Conservation (phyloP, 495 filamentous ascomycete genomes). For the Daldinia childiae region DNA sequence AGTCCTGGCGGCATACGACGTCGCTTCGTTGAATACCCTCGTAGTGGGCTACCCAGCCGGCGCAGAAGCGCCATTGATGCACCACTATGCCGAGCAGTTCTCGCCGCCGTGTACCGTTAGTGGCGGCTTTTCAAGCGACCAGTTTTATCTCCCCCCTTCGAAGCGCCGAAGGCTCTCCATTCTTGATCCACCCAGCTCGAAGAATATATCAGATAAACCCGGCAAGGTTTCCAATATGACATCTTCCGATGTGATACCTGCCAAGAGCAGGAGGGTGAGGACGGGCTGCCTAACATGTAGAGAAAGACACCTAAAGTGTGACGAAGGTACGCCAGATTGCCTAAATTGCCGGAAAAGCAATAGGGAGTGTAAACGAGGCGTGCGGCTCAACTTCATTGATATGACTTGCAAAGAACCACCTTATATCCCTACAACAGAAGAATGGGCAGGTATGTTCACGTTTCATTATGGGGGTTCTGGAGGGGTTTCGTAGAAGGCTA, state of each 20-base stretch:
- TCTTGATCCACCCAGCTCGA: slow-evolving; percentile 2
- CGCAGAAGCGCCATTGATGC: slow-evolving; percentile 40
- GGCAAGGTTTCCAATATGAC: slow-evolving; percentile 42
- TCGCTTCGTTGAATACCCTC: slow-evolving; percentile 40
- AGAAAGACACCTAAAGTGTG: slow-evolving; percentile 73
- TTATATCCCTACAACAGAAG: slow-evolving; percentile 65
- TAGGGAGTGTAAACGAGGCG: slow-evolving; percentile 83
- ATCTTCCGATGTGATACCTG: slow-evolving; percentile 45
- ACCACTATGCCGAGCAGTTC: slow-evolving; percentile 47
- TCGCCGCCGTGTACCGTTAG: slow-evolving; percentile 48
- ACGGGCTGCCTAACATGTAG: slow-evolving; percentile 83
- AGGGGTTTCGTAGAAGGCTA: slow-evolving; percentile 6
- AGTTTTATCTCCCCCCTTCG: slow-evolving; percentile 38
- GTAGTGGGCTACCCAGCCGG: slow-evolving; percentile 49
- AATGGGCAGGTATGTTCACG: slow-evolving; percentile 69
- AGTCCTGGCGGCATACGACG: slow-evolving; percentile 49
- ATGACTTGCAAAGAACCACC: slow-evolving; percentile 77
- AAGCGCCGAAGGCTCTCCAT: slow-evolving; percentile 42
- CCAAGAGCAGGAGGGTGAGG: slow-evolving; percentile 74
- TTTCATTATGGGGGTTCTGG: neutral
- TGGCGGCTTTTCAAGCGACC: slow-evolving; percentile 42
- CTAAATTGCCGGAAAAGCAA: slow-evolving; percentile 89
- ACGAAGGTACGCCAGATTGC: slow-evolving; percentile 83
- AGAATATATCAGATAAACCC: slow-evolving; percentile 36
- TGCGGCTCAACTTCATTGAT: slow-evolving; percentile 94